Base-by-base conservation (phyloP, 306 rosid genomes). In the Inga oerstediana region DNA sequence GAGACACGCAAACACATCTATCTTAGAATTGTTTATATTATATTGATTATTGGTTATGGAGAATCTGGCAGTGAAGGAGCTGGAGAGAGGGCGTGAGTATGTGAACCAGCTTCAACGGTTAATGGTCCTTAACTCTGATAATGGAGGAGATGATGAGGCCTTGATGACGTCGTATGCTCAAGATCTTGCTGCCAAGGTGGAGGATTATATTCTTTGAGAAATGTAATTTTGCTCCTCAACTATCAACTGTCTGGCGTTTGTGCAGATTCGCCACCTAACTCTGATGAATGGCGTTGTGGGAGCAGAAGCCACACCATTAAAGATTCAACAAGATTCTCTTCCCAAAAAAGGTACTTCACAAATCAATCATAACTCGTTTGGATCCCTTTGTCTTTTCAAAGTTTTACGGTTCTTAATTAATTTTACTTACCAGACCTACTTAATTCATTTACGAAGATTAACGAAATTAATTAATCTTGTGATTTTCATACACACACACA, bases 331-430 rank as follows among this genome's bases (percentile, higher is more conserved):
- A 86, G 92, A 72, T 93, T 93, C 0, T 77, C 84, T 19, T 84
- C 90, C 86, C 90, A 89, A 78, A 87, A 93, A 87, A 91, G 95
- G 97, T 52, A 17, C n/a, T 5, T 17, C 12, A 13, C 15, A 13
- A 12, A 48, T 8, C 13, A 44, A 44, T 44, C 11, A 44, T 44
- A 44, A 10, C 12, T 44, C 48, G 12, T 44, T n/a, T n/a, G n/a
- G n/a, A 44, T 44, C 13, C 48, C 48, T 44, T 9, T 44, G 11
- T 44, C 11, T 9, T 44, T 44, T 10, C 48, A 10, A 44, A 8
- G 12, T 44, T 44, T 44, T 8, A 44, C 12, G 48, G 3, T 44
- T 44, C 11, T 8, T 44, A 10, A 44, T 44, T 44, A 44, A 44
- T 44, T 44, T 44, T 1, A 44, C 48, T 5, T 37, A 37, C 41